phyloP scores from a whole-genome alignment of 192 early-diverging fungal species.

The Backusella tarrabulga region DNA sequence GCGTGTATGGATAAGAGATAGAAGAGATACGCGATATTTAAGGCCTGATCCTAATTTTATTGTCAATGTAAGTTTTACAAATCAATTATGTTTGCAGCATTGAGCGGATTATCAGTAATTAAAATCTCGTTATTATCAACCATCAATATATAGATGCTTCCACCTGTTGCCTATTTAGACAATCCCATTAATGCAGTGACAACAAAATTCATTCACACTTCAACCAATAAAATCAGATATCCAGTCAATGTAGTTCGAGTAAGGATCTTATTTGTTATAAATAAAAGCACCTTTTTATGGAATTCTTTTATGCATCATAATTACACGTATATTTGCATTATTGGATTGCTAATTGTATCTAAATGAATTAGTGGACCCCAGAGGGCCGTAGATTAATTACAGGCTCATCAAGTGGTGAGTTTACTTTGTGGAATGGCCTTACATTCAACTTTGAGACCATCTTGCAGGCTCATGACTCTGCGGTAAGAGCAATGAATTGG shows the following conservation, averaged over 20 bases:
- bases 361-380: constrained; percentile 78
- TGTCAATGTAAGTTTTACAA: constrained; percentile 55
- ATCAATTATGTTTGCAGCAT: too few species aligned
- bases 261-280: constrained; percentile 20
- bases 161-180: constrained; percentile 64
- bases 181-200: constrained; percentile 74
- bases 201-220: constrained; percentile 87
- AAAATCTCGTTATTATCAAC: neutral
- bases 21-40: constrained; percentile 53
- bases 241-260: constrained; percentile 89
- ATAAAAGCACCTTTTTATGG: too few species aligned
- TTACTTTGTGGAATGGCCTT: constrained; percentile 96
- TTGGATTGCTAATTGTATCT: neutral
- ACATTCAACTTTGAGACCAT: constrained; percentile 99
- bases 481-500: constrained; percentile 97
- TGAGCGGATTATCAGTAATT: neutral
- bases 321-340: neutral
- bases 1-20: constrained; percentile 50
- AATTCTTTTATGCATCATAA: neutral
- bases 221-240: constrained; percentile 90
- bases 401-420: constrained; percentile 90
- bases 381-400: constrained; percentile 94
- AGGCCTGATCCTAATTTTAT: constrained; percentile 76
- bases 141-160: constrained; percentile 48
- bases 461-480: constrained; percentile 91